Conservation (phyloP, 2,329 filamentous ascomycete genomes). For the Calonectria crousiana region DNA sequence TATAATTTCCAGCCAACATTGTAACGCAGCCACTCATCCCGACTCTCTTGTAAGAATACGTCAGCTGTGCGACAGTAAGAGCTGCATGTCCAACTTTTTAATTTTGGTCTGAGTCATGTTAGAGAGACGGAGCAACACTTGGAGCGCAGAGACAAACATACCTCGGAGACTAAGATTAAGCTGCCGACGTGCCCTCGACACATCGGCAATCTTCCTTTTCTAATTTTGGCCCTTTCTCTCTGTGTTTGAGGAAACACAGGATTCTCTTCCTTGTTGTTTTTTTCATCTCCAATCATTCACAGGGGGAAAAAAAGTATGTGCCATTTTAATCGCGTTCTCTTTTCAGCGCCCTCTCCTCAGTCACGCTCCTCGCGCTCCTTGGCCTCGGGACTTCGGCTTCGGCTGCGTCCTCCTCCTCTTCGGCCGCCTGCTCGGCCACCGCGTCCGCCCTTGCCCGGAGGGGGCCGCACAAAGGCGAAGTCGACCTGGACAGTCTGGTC, state of each 20-base stretch:
- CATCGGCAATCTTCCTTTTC: constrained; percentile 38
- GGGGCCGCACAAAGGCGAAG: constrained; percentile 87
- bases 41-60: neutral
- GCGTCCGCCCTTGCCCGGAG: constrained; percentile 64
- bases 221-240: neutral
- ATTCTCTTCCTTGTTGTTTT: neutral
- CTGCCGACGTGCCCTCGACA: constrained; percentile 46
- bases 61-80: neutral
- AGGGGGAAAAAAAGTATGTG: neutral
- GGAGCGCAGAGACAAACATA: constrained; percentile 28
- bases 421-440: constrained; percentile 53
- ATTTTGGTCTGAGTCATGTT: neutral
- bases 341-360: constrained; percentile 33
- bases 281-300: neutral
- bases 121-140: neutral
- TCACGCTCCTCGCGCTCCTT: constrained; percentile 50
- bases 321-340: neutral
- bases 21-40: neutral
- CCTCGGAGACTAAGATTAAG: constrained; percentile 42
- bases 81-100: constrained; percentile 4
- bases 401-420: constrained; percentile 60
- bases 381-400: constrained; percentile 62
- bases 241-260: neutral
- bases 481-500: constrained; percentile 86
- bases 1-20: neutral